phyloP scores from a whole-genome alignment of 1,284 basidiomycete species.

The Moesziomyces aphidis region DNA sequence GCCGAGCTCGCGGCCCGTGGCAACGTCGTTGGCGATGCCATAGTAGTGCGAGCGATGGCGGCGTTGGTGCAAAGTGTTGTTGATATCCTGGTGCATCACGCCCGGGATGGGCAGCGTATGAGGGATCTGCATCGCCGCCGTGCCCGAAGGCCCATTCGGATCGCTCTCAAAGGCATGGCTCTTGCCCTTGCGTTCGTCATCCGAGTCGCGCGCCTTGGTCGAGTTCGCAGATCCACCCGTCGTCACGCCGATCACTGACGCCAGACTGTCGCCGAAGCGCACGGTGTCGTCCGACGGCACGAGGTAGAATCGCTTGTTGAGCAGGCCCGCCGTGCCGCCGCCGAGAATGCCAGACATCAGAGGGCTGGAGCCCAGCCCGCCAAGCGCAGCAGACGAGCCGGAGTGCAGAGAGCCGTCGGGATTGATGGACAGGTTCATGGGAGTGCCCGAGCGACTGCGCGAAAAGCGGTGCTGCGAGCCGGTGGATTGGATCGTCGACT shows the following conservation, averaged over 20 bases:
- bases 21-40: constrained; percentile 54
- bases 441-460: constrained; percentile 26
- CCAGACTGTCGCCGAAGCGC: constrained; percentile 80
- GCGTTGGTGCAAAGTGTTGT: constrained; percentile 6
- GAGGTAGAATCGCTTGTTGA: constrained; percentile 74
- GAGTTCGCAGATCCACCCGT: constrained; percentile 2
- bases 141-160: constrained; percentile 32
- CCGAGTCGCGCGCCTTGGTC: constrained; percentile 7
- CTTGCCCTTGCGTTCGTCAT: constrained; percentile 9
- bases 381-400: constrained; percentile 19
- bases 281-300: constrained; percentile 81
- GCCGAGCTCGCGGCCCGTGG: constrained; percentile 53
- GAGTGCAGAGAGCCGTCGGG: constrained; percentile 12
- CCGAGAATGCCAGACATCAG: constrained; percentile 34
- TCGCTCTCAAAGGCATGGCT: constrained; percentile 17
- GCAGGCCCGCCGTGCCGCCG: constrained; percentile 30
- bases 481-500: constrained; percentile 8
- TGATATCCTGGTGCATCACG: constrained; percentile 20
- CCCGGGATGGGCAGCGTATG: constrained; percentile 35
- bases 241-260: constrained; percentile 63
- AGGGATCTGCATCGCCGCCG: constrained; percentile 35
- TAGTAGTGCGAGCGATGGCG: constrained; percentile 43
- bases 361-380: constrained; percentile 43
- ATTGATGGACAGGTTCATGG: constrained; percentile 9
- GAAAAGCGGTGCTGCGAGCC: constrained; percentile 20